Conservation (phyloP, 108 stramenopile genomes). For the Cyclotella kingstonii region DNA sequence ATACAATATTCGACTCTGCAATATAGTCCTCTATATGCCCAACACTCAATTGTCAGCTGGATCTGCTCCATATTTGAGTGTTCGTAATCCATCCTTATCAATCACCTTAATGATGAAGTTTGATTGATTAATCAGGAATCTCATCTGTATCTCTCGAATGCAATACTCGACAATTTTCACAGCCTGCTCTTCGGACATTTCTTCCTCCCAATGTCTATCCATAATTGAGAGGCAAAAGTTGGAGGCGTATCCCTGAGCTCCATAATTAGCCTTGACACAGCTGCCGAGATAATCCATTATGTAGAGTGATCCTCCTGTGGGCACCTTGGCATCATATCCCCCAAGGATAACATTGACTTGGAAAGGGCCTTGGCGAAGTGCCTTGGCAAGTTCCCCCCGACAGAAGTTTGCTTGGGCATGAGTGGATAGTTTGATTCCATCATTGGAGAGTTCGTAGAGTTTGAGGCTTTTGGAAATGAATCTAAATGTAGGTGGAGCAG, state of each 20-base stretch:
- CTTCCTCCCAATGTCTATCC: constrained; percentile 89
- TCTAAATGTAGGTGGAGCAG: constrained; percentile 12
- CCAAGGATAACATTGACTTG: constrained; percentile 94
- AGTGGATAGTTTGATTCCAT: constrained; percentile 88
- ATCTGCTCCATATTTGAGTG: constrained; percentile 69
- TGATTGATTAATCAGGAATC: constrained; percentile 90
- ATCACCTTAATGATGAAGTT: constrained; percentile 96
- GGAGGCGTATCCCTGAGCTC: constrained; percentile 91
- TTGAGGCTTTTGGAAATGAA: constrained; percentile 92
- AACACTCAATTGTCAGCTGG: constrained; percentile 65
- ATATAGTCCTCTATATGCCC: too few species aligned
- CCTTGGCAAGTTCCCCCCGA: constrained; percentile 90
- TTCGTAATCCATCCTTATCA: constrained; percentile 87
- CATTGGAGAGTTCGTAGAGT: constrained; percentile 92
- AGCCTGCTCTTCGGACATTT: constrained; percentile 82
- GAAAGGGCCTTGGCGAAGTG: constrained; percentile 94
- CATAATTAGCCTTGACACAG: constrained; percentile 78
- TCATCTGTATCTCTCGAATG: constrained; percentile 88
- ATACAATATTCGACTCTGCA: background rate
- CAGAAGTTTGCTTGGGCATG: constrained; percentile 94
- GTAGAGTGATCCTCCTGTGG: constrained; percentile 74
- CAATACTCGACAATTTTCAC: constrained; percentile 81
- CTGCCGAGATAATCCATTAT: constrained; percentile 93
- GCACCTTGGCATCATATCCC: constrained; percentile 78
- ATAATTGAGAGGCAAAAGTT: constrained; percentile 94